Conservation (phyloP, 2,329 filamentous ascomycete genomes). For the Hypocrella siamensis region DNA sequence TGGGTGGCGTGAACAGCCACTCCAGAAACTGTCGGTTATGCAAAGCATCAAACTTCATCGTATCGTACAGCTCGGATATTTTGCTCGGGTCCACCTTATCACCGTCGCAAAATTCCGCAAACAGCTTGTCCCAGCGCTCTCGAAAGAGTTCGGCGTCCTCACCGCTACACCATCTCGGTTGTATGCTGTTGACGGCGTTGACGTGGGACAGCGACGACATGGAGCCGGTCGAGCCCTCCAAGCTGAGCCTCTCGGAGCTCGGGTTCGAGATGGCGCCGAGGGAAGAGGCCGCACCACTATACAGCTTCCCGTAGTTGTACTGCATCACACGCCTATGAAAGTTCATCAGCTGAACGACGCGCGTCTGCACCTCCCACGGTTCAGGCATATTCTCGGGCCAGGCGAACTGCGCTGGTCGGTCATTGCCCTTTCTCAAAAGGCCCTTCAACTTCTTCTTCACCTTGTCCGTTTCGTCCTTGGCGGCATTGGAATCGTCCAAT, state of each 20-base stretch:
- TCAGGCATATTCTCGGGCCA: constrained; percentile 94
- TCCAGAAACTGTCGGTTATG: constrained; percentile 95
- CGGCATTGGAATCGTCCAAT: constrained; percentile 91
- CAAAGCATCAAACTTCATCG: constrained; percentile 97
- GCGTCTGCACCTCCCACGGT: constrained; percentile 79
- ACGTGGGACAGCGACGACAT: constrained; percentile 39
- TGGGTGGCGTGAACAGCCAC: constrained; percentile 88
- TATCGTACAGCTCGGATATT: constrained; percentile 95
- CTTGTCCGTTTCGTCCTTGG: constrained; percentile 98
- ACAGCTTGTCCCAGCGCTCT: constrained; percentile 96
- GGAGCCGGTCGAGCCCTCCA: constrained; percentile 25
- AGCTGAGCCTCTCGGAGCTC: constrained; percentile 27
- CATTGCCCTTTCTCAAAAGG: constrained; percentile 77
- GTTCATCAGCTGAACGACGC: constrained; percentile 92
- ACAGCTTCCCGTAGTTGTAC: constrained; percentile 74
- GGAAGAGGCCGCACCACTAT: constrained; percentile 48
- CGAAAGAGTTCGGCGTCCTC: constrained; percentile 91
- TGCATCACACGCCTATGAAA: constrained; percentile 94
- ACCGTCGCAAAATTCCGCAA: constrained; percentile 87
- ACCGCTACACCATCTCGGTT: constrained; percentile 88
- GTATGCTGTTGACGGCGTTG: constrained; percentile 54
- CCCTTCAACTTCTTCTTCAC: constrained; percentile 99
- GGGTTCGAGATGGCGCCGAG: constrained; percentile 40
- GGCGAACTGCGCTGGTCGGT: constrained; percentile 89
- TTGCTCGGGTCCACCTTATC: constrained; percentile 99